Base-by-base conservation (phyloP, 257 asterid species). In the Primulina tabacum region DNA sequence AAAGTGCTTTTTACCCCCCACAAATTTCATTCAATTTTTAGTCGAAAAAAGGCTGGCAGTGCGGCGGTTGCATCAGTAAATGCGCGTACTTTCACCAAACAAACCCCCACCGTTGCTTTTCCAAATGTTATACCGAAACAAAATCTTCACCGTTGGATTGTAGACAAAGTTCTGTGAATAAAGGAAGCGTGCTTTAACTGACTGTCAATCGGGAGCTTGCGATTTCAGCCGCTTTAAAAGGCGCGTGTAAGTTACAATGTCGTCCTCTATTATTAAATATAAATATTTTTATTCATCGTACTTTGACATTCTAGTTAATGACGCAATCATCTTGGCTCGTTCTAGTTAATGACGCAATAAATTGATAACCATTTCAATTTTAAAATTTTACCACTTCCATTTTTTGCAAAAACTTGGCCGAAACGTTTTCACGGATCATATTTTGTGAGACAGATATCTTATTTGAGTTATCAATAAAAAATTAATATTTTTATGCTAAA, bases 101-200 rank as follows among this genome's bases (percentile, higher is more conserved):
- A 32, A 65, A 65, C 70, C 35, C 38, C n/a, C 38, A 65, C 35
- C 69, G 35, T 65, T 20, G 29, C 16, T 38, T 65, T 47, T 35
- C 26, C 52, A 29, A 21, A 26, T 28, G 60, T 24, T n/a, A 1
- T 2, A 66, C 55, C 4, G 17, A 28, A 66, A 26, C 37, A 47
- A 66, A 16, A 47, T 52, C 18, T 16, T 7, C 29, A n/a, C 43
- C 61, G 61, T 47, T 3, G 61, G 71, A 50, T 66, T 16, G 43
- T 47, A 29, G 5, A 24, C 30, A 20, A 50, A 35, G 29, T 29
- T 16, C 37, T 5, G n/a, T 14, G 61, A 66, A 66, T 7, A 12
- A 12, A 16, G 20, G 6, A 50, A 52, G 43, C 16, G 61, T 17
- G 57, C 55, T 9, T 38, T 38, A 38, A 38, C 50, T 3, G 16